phyloP scores from a whole-genome alignment of 352 stramenopile species.

The Achlya hypogyna region DNA sequence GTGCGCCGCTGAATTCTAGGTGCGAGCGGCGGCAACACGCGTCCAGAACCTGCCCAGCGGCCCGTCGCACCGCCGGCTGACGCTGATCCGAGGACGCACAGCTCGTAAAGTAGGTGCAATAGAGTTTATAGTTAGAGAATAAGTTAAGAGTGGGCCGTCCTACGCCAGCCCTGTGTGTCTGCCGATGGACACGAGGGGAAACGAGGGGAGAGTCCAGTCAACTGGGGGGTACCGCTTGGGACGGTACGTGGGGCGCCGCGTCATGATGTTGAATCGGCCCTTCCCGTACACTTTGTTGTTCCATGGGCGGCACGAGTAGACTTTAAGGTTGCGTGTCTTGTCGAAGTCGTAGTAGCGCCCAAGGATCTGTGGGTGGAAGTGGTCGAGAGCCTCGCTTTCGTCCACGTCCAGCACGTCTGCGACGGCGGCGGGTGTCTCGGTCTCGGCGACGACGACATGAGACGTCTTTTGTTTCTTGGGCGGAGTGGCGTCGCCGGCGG shows the following conservation, averaged over 20 bases:
- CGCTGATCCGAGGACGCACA: too few relatives aligned
- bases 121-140: too few relatives aligned
- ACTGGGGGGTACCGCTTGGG: neutral
- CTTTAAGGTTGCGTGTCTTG: neutral
- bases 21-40: too few relatives aligned
- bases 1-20: too few relatives aligned
- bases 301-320: neutral
- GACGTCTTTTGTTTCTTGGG: neutral
- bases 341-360: neutral
- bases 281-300: neutral
- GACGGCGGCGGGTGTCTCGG: too few relatives aligned
- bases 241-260: neutral
- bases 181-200: neutral
- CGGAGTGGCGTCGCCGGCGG: neutral
- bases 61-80: too few relatives aligned
- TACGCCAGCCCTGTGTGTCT: too few relatives aligned
- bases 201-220: neutral
- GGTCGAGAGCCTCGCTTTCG: neutral
- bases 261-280: neutral
- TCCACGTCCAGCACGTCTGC: neutral
- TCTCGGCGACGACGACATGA: neutral
- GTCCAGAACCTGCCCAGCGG: too few relatives aligned
- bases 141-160: too few relatives aligned
- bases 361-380: neutral
- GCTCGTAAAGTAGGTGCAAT: too few relatives aligned